These are phyloP conservation scores for Carex scoparia DNA, from an alignment of 176 grass and related monocot genomes.

Conservation along the genomic window DNA sequence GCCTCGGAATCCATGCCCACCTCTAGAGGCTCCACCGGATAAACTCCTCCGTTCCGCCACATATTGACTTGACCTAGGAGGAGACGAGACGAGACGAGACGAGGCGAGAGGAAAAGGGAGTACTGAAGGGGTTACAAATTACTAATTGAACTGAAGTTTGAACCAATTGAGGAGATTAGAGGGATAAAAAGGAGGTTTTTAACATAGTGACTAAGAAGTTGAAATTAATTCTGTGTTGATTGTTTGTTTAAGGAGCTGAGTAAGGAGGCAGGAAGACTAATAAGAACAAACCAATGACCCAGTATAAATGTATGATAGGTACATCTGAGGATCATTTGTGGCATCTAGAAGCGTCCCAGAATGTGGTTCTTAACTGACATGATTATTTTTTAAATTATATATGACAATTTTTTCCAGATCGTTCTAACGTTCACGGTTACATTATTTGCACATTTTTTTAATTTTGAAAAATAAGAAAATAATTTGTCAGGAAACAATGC, in stretches of 20 bases:
- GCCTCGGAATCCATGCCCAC: conserved; percentile 19
- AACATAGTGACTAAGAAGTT: not conserved
- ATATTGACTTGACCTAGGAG: not conserved
- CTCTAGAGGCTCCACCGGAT: conserved; percentile 4
- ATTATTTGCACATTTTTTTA: not conserved
- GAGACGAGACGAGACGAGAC: not conserved
- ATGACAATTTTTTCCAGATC: not conserved
- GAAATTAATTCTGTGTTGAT: not conserved
- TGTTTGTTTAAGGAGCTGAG: not conserved
- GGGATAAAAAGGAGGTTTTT: not conserved
- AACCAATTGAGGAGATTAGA: not conserved
- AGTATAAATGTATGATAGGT: not conserved
- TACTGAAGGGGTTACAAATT: not conserved
- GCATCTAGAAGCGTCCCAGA: not conserved
- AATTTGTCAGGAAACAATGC: no score
- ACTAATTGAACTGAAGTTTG: not conserved
- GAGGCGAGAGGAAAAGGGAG: not conserved
- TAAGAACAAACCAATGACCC: not conserved
- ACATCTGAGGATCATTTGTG: not conserved
- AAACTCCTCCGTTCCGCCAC: not conserved
- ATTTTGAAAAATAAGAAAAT: no score
- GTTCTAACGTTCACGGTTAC: not conserved
- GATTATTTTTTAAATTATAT: not conserved
- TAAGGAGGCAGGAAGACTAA: not conserved
- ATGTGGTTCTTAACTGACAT: not conserved